Evolutionary conservation across 1,284 basidiomycete genomes (phyloP).

Genomic region (Naganishia sp.): DNA sequence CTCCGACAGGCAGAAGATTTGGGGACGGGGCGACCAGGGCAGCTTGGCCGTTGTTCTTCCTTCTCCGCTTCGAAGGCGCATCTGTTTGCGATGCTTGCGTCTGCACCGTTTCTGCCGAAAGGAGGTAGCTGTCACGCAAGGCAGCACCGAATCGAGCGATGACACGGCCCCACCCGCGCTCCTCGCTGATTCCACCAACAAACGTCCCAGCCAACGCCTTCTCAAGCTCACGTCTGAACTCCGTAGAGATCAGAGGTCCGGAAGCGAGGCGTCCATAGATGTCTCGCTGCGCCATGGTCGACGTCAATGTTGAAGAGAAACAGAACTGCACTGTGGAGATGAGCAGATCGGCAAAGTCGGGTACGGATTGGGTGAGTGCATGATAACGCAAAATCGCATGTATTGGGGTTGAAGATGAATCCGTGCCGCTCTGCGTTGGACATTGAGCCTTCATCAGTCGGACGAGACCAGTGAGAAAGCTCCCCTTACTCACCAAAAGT

Average conservation of each 20-base stretch:
- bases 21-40: neutral
- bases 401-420: conserved; percentile 31
- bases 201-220: conserved; percentile 17
- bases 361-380: conserved; percentile 42
- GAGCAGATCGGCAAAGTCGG: conserved; percentile 36
- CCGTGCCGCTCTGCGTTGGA: neutral
- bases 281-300: conserved; percentile 35
- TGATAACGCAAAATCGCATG: conserved; percentile 40
- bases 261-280: conserved; percentile 23
- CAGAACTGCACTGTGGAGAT: conserved; percentile 8
- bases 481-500: conserved; percentile 12
- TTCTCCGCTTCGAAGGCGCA: conserved; percentile 25
- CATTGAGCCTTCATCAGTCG: neutral
- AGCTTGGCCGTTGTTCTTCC: conserved; percentile 21
- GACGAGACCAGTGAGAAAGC: neutral
- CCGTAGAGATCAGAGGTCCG: conserved; percentile 21
- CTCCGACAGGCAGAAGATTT: neutral
- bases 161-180: conserved; percentile 28
- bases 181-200: conserved; percentile 25
- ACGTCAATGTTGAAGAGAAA: conserved; percentile 20
- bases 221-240: conserved; percentile 8
- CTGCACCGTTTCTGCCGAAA: neutral
- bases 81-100: conserved; percentile 1
- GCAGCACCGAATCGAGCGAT: conserved; percentile 15
- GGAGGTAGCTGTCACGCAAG: neutral